phyloP scores from a whole-genome alignment of 2,329 filamentous ascomycete species.

The Alternaria triticimaculans region DNA sequence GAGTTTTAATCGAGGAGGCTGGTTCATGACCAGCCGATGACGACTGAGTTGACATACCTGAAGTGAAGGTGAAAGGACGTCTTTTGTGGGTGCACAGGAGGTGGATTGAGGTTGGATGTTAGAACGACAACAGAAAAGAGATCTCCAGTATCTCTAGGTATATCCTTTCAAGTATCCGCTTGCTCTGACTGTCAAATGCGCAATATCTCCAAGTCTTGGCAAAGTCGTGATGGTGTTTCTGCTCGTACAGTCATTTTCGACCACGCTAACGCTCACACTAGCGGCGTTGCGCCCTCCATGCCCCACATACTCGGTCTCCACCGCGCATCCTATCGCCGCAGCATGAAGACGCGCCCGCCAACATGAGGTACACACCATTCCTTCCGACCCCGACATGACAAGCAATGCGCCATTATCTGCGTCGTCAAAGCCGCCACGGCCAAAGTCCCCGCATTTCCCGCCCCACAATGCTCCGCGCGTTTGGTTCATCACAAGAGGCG shows the following conservation, averaged over 20 bases:
- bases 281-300: conserved; percentile 8
- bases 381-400: conserved; percentile 13
- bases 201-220: conserved; percentile 8
- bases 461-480: conserved; percentile 74
- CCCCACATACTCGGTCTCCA: conserved; percentile 13
- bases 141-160: not conserved
- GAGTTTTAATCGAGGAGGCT: not conserved
- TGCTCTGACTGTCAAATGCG: accelerated
- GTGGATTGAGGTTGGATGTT: not conserved
- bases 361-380: not conserved
- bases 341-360: not conserved
- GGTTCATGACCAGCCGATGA: not conserved
- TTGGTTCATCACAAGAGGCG: conserved; percentile 89
- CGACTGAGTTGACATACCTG: conserved; percentile 19
- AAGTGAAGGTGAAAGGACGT: conserved; percentile 15
- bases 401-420: conserved; percentile 20
- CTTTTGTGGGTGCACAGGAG: not conserved
- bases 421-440: conserved; percentile 42
- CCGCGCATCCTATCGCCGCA: conserved; percentile 1
- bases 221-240: conserved; percentile 7
- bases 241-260: conserved; percentile 18
- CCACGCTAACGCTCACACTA: conserved; percentile 22
- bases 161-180: accelerated
- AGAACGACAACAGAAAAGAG: no score
- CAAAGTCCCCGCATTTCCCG: conserved; percentile 61